phyloP scores from a whole-genome alignment of 108 stramenopile species.

The Seminavis robusta region DNA sequence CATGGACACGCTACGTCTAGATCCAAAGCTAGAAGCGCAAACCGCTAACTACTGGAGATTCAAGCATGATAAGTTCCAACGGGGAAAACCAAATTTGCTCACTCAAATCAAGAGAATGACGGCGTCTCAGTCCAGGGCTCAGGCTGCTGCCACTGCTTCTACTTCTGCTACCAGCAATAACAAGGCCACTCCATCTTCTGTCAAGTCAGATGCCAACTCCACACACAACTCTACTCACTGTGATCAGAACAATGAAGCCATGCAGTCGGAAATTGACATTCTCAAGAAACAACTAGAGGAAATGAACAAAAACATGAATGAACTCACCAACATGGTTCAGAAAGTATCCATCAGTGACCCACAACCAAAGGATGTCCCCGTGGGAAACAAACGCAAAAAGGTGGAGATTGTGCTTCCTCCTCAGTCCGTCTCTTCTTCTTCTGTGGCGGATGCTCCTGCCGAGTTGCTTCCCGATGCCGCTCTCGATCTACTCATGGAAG shows the following conservation, averaged over 20 bases:
- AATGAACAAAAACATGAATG: conserved; percentile 84
- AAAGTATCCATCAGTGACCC: conserved; percentile 55
- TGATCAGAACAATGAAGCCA: too few relatives aligned
- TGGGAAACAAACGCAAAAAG: conserved; percentile 19
- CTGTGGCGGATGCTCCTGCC: too few relatives aligned
- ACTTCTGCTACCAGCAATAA: too few relatives aligned
- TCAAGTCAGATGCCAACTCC: too few relatives aligned
- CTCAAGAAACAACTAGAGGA: conserved; percentile 67
- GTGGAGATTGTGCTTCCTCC: too few relatives aligned
- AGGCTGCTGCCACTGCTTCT: too few relatives aligned
- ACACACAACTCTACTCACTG: too few relatives aligned
- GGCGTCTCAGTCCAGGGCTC: too few relatives aligned
- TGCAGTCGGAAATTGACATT: conserved; percentile 63
- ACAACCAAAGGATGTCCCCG: conserved; percentile 1
- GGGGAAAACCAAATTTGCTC: conserved; percentile 67
- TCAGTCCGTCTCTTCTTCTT: too few relatives aligned
- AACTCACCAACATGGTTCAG: conserved; percentile 66
- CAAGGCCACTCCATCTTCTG: too few relatives aligned
- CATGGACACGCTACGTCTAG: conserved; percentile 64
- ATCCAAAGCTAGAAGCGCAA: conserved; percentile 61
- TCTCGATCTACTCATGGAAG: too few relatives aligned
- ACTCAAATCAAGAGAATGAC: conserved; percentile 66
- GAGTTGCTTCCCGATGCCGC: too few relatives aligned
- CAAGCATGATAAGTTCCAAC: conserved; percentile 69
- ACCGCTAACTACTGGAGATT: conserved; percentile 80